Conservation (phyloP, 106 monocot genomes). For the Amphibolis antarctica region DNA sequence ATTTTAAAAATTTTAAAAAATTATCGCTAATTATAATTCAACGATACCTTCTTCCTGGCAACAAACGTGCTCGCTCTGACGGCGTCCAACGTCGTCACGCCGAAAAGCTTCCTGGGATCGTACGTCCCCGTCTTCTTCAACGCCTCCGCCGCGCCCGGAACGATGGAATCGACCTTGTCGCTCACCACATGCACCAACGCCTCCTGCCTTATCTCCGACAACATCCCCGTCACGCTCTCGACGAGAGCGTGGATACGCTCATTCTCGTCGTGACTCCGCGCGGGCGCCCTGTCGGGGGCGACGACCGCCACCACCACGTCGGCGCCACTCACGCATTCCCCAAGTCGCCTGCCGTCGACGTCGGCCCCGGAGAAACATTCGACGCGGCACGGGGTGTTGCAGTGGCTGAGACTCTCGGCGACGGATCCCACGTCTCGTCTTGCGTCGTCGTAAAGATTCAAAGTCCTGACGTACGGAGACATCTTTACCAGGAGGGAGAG, state of each 20-base stretch:
- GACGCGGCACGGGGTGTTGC: conserved; percentile 42
- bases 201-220: conserved; percentile 35
- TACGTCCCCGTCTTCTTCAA: conserved; percentile 39
- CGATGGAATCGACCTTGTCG: conserved; percentile 49
- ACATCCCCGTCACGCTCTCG: conserved; percentile 36
- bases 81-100: conserved; percentile 52
- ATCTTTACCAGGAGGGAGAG: conserved; percentile 51
- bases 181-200: conserved; percentile 60
- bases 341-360: conserved; percentile 13
- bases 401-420: conserved; percentile 36
- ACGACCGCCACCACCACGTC: conserved; percentile 55
- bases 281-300: conserved; percentile 30
- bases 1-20: not conserved
- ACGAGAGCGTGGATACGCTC: conserved; percentile 26
- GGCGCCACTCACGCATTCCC: conserved; percentile 32
- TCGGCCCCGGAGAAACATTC: conserved; percentile 36
- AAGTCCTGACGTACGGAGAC: conserved; percentile 38
- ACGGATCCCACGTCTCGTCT: conserved; percentile 24
- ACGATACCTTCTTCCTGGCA: conserved; percentile 27
- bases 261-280: conserved; percentile 31
- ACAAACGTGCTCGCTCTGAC: conserved; percentile 58
- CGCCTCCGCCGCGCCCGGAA: conserved; percentile 48
- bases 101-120: conserved; percentile 48
- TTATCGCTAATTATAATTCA: too few relatives aligned
- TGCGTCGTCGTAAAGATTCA: conserved; percentile 48